Conservation (phyloP, 1,284 basidiomycete species). For the Sanghuangporus baumii region DNA sequence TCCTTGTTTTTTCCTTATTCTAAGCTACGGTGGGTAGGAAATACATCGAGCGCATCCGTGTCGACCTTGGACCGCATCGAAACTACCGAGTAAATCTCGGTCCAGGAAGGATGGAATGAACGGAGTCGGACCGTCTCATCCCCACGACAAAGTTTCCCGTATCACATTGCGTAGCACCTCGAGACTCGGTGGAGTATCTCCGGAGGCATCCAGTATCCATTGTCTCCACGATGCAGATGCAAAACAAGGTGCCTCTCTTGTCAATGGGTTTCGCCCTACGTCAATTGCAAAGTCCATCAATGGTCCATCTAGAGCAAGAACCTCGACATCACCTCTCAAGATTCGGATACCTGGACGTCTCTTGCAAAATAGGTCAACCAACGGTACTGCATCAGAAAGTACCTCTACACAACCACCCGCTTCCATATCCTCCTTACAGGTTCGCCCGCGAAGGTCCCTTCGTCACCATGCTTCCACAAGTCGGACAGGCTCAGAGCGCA, state of each 20-base stretch:
- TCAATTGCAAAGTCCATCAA: neutral
- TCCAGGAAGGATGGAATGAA: no score
- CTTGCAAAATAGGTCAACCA: constrained; percentile 1
- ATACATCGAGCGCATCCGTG: no score
- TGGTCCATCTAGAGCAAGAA: neutral
- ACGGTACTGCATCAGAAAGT: neutral
- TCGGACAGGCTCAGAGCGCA: constrained; percentile 2
- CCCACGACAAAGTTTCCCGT: no score
- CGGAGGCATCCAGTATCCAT: neutral
- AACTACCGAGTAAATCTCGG: no score
- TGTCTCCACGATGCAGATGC: neutral
- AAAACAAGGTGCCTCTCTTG: neutral
- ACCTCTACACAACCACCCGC: neutral
- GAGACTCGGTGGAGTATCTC: no score
- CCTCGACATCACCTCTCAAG: constrained; percentile 8
- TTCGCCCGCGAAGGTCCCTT: constrained; percentile 6
- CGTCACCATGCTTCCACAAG: constrained; percentile 2
- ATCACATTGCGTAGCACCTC: no score
- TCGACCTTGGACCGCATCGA: no score
- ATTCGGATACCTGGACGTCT: constrained; percentile 16
- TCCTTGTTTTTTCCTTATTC: neutral
- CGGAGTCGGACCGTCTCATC: no score
- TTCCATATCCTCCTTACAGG: neutral
- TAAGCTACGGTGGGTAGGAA: neutral
- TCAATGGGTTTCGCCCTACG: neutral